These are phyloP conservation scores for Lepiota venenata DNA, from an alignment of 768 basidiomycete species.

Conservation along the genomic window DNA sequence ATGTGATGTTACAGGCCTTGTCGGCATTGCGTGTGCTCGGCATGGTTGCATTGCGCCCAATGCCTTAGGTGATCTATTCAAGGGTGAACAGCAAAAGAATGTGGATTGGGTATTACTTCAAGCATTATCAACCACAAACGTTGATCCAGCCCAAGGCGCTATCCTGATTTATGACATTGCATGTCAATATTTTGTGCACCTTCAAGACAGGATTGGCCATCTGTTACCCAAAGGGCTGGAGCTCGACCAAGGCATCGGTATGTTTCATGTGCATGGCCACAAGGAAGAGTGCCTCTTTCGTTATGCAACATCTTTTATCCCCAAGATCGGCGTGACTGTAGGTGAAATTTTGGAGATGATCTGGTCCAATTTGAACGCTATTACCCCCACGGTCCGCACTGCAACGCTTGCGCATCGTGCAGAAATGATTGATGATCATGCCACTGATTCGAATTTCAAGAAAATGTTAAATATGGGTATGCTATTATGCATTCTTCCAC, in stretches of 20 bases:
- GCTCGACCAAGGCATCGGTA: slow-evolving; percentile 17
- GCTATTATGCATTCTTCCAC: too few species aligned
- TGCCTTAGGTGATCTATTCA: slow-evolving; percentile 15
- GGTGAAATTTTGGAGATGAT: slow-evolving; percentile 19
- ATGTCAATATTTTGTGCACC: too few species aligned
- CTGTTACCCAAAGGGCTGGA: neutral
- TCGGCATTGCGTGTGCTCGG: neutral
- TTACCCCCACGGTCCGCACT: slow-evolving; percentile 11
- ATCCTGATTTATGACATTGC: slow-evolving; percentile 7
- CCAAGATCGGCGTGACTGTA: slow-evolving; percentile 4
- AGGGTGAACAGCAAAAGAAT: slow-evolving; percentile 23
- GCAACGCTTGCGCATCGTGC: slow-evolving; percentile 14
- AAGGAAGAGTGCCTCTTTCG: slow-evolving; percentile 19
- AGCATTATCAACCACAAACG: slow-evolving; percentile 6
- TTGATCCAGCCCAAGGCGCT: slow-evolving; percentile 12
- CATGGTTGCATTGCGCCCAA: slow-evolving; percentile 13
- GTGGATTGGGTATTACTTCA: slow-evolving; percentile 15
- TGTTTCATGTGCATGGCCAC: slow-evolving; percentile 1
- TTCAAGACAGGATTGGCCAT: too few species aligned
- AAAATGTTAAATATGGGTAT: slow-evolving; percentile 16
- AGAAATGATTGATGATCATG: slow-evolving; percentile 23
- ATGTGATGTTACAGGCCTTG: neutral
- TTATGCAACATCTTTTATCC: slow-evolving; percentile 19
- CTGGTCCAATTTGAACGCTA: slow-evolving; percentile 17
- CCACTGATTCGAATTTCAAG: slow-evolving; percentile 22